Evolutionary conservation across 1,139 yeast species (phyloP).

Genomic region (Wickerhamiella infanticola): DNA sequence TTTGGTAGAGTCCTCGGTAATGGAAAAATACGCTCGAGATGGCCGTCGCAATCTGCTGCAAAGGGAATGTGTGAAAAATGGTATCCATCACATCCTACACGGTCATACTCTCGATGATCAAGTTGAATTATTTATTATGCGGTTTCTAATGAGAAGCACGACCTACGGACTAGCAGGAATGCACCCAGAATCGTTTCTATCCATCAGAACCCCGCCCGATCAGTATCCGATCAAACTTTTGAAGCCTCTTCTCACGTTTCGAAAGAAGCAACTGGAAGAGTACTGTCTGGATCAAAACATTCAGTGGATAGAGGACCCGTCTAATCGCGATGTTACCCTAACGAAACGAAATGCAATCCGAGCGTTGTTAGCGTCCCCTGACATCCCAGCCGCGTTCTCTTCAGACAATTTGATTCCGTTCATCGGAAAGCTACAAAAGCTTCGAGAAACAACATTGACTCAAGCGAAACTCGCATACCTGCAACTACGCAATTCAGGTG

Average conservation of each 20-base stretch:
- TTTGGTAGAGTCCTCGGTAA: conserved; percentile 19
- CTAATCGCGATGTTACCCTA: conserved; percentile 39
- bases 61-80: conserved; percentile 24
- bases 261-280: conserved; percentile 32
- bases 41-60: conserved; percentile 35
- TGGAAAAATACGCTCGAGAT: conserved; percentile 44
- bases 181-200: conserved; percentile 15
- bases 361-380: conserved; percentile 1
- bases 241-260: conserved; percentile 39
- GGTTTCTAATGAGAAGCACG: conserved; percentile 41
- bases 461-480: conserved; percentile 3
- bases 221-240: conserved; percentile 17
- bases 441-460: conserved; percentile 3
- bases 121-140: conserved; percentile 47
- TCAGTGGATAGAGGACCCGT: conserved; percentile 53
- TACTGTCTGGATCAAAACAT: conserved; percentile 32
- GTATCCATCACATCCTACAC: conserved; percentile 29
- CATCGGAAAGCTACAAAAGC: conserved; percentile 1
- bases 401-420: conserved; percentile 1
- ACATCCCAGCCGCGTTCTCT: conserved; percentile 4
- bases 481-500: conserved; percentile 1
- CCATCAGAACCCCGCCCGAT: conserved; percentile 14
- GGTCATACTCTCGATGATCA: conserved; percentile 67
- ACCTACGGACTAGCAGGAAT: conserved; percentile 41
- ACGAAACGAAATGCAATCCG: conserved; percentile 38